Conservation (phyloP, 192 early-diverging fungal species). For the Coemansia sp. region DNA sequence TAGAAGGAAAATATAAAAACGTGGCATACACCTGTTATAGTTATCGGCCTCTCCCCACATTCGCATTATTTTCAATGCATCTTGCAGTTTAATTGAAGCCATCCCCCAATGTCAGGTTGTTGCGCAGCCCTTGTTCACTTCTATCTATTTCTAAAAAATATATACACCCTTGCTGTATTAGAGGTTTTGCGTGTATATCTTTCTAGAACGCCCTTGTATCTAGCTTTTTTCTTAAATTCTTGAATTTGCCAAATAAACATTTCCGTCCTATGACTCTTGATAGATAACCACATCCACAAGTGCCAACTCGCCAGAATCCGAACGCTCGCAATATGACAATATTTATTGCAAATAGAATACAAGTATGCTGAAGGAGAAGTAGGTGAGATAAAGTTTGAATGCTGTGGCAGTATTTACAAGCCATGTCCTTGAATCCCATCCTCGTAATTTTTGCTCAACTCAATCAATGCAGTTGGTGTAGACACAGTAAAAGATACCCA, state of each 20-base stretch:
- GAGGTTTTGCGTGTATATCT: no score
- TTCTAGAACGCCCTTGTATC: not conserved
- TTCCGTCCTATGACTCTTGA: not conserved
- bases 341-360: not conserved
- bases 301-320: not conserved
- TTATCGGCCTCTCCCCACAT: not conserved
- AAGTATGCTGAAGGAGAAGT: not conserved
- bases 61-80: constrained; percentile 6
- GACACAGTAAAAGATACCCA: not conserved
- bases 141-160: no score
- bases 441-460: not conserved
- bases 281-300: not conserved
- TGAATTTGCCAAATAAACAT: not conserved
- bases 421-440: not conserved
- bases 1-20: not conserved
- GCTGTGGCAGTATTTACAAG: not conserved
- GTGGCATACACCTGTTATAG: constrained; percentile 1
- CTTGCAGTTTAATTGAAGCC: constrained; percentile 5
- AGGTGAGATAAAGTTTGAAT: not conserved
- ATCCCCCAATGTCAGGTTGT: not conserved
- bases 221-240: not conserved
- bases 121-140: not conserved
- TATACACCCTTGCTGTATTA: no score
- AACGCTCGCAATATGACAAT: not conserved
- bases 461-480: not conserved